Evolutionary conservation across 257 asterid species (phyloP), one percentile per base, ranked within the genome.

Genomic region (Primulina huaijiensis): DNA sequence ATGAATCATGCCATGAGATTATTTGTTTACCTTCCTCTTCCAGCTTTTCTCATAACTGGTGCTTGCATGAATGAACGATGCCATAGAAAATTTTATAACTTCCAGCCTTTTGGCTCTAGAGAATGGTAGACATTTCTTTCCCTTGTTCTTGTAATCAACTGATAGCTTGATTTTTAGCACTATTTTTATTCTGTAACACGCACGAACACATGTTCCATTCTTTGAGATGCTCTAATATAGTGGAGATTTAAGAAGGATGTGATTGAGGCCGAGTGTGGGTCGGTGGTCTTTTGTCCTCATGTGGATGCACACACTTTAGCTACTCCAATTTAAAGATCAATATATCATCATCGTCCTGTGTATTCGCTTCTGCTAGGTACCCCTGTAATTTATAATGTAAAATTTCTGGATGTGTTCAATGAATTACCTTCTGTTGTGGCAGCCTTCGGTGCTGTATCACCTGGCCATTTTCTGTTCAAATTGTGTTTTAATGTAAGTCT

Each of bases 391-490:
- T 12, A 4, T 43, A 2, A 43, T 43, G 19, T 14, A 12, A 43
- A 43, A 43, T 43, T 12, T 43, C 6, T 43, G 19, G 55, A 40
- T 43, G 55, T 40, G 55, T 43, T 43, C 55, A 3, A 12, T 43
- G 55, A 43, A 14, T 43, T 43, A 3, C 50, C 33, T 55, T 43
- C 62, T 58, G 72, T n/a, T 52, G 23, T 61, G 68, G 77, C 35
- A 56, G 55, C 38, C 53, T 43, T 75, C 14, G 40, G 53, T 52
- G 29, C 19, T 30, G 38, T 69, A 25, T 7, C 58, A 43, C 50
- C 17, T 59, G 21, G 34, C 19, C 57, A 64, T 67, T 58, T 27
- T 19, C 52, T 3, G 40, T 9, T 27, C 9, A 20, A 1, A 12
- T 38, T 43, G 12, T n/a, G 56, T 14, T 40, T 37, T 8, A 37